Percentiles rank a stretch among this genome's conserved stretches.
Evolutionary conservation across 768 basidiomycete genomes (phyloP).

Genomic region (Hygrophoropsis aurantiaca): DNA sequence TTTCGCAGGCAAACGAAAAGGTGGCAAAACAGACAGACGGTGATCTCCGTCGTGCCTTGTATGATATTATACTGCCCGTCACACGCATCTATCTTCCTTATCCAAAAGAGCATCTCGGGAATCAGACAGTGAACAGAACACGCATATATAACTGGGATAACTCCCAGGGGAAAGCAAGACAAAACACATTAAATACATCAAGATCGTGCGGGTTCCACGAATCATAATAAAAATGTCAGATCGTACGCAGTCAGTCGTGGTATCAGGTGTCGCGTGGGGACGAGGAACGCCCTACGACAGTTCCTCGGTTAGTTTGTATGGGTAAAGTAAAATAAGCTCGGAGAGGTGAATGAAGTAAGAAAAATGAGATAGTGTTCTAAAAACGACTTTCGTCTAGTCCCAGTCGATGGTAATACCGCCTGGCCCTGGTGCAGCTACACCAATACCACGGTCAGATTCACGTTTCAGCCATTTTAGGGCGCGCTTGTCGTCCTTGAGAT

Average conservation of each 20-base stretch:
- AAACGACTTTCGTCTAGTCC: slow-evolving; percentile 43
- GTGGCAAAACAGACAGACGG: slow-evolving; percentile 78
- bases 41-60: slow-evolving; percentile 33
- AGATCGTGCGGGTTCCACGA: slow-evolving; percentile 11
- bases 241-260: slow-evolving; percentile 16
- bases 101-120: background rate
- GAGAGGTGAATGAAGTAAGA: slow-evolving; percentile 4
- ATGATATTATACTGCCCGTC: background rate
- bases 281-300: slow-evolving; percentile 18
- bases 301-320: slow-evolving; percentile 22
- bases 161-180: no score
- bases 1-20: slow-evolving; percentile 82
- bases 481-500: slow-evolving; percentile 74
- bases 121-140: background rate
- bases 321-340: slow-evolving; percentile 24
- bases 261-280: slow-evolving; percentile 11
- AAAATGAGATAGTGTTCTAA: slow-evolving; percentile 2
- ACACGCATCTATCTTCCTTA: background rate
- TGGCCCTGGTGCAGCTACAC: slow-evolving; percentile 60
- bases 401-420: slow-evolving; percentile 79
- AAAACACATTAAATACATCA: slow-evolving; percentile 15
- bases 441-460: slow-evolving; percentile 74
- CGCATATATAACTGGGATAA: background rate
- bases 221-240: slow-evolving; percentile 26
- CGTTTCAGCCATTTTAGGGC: slow-evolving; percentile 79